phyloP scores from a whole-genome alignment of 1,284 basidiomycete genomes.

The Apiotrichum sp. region DNA sequence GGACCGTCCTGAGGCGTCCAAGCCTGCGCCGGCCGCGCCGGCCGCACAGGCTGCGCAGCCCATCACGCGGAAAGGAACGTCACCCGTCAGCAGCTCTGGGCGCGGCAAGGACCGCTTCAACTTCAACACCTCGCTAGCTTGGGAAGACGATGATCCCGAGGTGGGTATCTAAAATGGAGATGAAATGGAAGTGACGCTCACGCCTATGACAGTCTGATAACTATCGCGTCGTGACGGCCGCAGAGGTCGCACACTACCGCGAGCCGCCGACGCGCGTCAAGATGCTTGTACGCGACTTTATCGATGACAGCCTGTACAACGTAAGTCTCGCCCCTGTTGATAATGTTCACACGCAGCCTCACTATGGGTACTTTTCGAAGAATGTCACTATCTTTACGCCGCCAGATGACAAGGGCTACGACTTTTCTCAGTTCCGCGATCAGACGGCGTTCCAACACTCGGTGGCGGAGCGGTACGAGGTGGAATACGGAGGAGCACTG shows the following conservation, averaged over 20 bases:
- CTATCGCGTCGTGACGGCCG: slow-evolving; percentile 67
- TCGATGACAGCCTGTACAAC: slow-evolving; percentile 95
- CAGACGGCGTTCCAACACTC: slow-evolving; percentile 71
- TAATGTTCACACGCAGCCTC: slow-evolving; percentile 49
- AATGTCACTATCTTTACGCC: slow-evolving; percentile 79
- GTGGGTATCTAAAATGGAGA: slow-evolving; percentile 20
- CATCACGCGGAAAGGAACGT: not conserved
- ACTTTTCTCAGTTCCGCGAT: slow-evolving; percentile 65
- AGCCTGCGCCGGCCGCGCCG: no score
- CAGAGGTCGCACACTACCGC: slow-evolving; percentile 57
- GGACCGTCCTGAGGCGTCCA: no score
- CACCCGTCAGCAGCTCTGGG: not conserved
- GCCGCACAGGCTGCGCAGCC: no score
- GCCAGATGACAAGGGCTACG: slow-evolving; percentile 54
- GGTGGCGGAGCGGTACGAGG: slow-evolving; percentile 67
- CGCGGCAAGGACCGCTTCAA: slow-evolving; percentile 33
- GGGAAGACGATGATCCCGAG: slow-evolving; percentile 39
- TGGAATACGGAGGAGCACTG: slow-evolving; percentile 25
- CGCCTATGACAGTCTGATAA: slow-evolving; percentile 1
- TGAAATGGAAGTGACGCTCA: not conserved
- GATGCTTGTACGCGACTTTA: slow-evolving; percentile 94
- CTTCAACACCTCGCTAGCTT: slow-evolving; percentile 43
- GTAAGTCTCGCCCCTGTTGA: slow-evolving; percentile 21
- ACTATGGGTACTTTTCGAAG: slow-evolving; percentile 95
- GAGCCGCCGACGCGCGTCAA: slow-evolving; percentile 73